phyloP scores from a whole-genome alignment of 2,329 filamentous ascomycete genomes.

The Clarireedia monteithiana region DNA sequence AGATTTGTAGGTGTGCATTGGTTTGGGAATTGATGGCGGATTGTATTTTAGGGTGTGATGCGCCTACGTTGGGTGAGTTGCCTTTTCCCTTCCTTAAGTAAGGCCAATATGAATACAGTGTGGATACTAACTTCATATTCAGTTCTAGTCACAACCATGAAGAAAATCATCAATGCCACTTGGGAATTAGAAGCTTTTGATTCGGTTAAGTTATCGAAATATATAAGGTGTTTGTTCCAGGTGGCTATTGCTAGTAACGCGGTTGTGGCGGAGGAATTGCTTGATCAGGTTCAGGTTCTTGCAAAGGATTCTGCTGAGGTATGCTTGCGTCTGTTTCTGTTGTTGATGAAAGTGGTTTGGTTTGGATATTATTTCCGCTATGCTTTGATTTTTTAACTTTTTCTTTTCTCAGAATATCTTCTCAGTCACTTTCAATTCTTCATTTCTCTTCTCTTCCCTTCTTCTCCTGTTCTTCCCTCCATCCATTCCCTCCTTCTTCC shows the following conservation, averaged over 20 bases:
- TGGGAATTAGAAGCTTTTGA: constrained; percentile 50
- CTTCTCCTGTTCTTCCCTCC: rapidly evolving
- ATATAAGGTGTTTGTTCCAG: constrained; percentile 71
- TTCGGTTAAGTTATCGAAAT: constrained; percentile 57
- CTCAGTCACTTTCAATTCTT: no score
- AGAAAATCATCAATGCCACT: constrained; percentile 63
- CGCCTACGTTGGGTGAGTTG: constrained; percentile 41
- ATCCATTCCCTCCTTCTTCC: not conserved
- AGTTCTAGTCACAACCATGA: constrained; percentile 39
- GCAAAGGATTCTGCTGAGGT: constrained; percentile 44
- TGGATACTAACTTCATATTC: constrained; percentile 4
- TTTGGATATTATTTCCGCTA: not conserved
- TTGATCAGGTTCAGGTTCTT: constrained; percentile 54
- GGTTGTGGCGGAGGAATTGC: constrained; percentile 47
- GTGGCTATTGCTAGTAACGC: constrained; percentile 48
- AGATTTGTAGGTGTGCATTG: constrained; percentile 35
- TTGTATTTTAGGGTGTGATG: constrained; percentile 47
- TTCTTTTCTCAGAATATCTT: not conserved
- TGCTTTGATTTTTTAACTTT: no score
- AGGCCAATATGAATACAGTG: not conserved
- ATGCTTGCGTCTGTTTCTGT: constrained; percentile 12
- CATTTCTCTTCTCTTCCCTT: not conserved
- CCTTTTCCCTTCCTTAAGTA: not conserved
- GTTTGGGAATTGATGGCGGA: constrained; percentile 60
- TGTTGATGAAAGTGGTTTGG: no score